Percentiles rank a stretch among this genome's conserved stretches.
Conservation (phyloP, 2,329 filamentous ascomycete genomes). For the Parasarocladium wereldwijsianum region DNA sequence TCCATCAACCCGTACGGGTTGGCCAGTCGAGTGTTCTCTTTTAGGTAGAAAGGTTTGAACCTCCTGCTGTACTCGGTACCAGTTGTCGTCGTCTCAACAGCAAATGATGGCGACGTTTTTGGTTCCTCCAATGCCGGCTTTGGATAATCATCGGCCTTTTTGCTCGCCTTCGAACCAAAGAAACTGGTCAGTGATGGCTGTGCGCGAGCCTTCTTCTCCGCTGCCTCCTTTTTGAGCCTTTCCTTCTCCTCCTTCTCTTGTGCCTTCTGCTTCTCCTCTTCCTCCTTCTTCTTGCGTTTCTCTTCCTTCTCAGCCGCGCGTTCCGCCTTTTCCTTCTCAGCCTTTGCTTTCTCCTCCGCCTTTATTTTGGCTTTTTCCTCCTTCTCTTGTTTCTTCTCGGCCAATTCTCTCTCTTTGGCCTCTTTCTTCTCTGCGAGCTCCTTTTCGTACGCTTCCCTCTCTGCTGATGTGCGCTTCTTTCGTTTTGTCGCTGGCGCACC, state of each 20-base stretch:
- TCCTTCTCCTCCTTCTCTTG: conserved; percentile 35
- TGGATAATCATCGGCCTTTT: neutral
- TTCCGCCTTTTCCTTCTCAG: conserved; percentile 23
- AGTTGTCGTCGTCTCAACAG: conserved; percentile 7
- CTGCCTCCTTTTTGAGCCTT: conserved; percentile 22
- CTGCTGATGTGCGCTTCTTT: conserved; percentile 26
- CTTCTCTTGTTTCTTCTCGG: conserved; percentile 19
- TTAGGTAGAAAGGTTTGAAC: conserved; percentile 73
- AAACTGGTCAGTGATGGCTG: conserved; percentile 32
- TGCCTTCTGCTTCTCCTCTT: conserved; percentile 23
- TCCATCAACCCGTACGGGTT: conserved; percentile 43
- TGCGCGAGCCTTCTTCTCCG: conserved; percentile 33
- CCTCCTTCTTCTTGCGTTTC: conserved; percentile 25
- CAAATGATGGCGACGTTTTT: conserved; percentile 1
- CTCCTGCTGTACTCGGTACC: conserved; percentile 47
- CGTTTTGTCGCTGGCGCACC: conserved; percentile 22
- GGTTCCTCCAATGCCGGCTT: conserved; percentile 8
- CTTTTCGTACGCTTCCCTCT: conserved; percentile 23
- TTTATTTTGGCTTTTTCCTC: conserved; percentile 21
- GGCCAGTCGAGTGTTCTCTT: conserved; percentile 59
- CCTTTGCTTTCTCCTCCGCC: conserved; percentile 15
- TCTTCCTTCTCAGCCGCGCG: conserved; percentile 23
- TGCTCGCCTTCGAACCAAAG: conserved; percentile 26
- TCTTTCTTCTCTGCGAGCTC: conserved; percentile 22
- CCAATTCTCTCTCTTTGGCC: conserved; percentile 17